Base-by-base conservation (phyloP, 2,329 filamentous ascomycete species). In the Sporothrix pseudoabietina region DNA sequence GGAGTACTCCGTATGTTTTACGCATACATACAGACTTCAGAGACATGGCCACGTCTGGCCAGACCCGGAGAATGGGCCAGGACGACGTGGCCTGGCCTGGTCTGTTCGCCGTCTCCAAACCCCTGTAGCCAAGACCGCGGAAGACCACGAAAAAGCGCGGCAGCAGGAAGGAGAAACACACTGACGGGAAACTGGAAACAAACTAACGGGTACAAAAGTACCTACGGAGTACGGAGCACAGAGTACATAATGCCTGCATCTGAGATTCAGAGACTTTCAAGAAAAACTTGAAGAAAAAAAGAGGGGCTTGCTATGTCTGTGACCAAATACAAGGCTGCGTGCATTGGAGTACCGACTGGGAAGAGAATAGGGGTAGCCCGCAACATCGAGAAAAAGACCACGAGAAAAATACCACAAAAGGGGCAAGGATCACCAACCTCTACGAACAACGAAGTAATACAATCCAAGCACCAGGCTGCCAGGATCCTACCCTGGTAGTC, bases 141-240 rank as follows among this genome's bases (percentile, higher is more conserved):
- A 35, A 35, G 35, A 35, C 35, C 35, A 32, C 41, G 65, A 68
- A 30, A 30, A 49, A 66, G 44, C 44, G 30, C 35, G 65, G 65
- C 44, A 19, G 22, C 10, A 57, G 22, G 22, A 69, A 49, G 8
- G 39, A 49, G 69, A 61, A 71, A 59, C 44, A 63, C 39, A 30
- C n/a, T 30, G 14, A 30, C 30, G 9, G 14, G 59, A 65, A 19
- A 44, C 47, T 26, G 44, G 66, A 69, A 69, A 39, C 66, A 69
- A 52, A 39, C 26, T 69, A 69, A 26, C 6, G 16, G 16, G 65
- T 8, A 54, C 30, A 26, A 41, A 69, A 69, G 66, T 69, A 66
- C 61, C 16, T 35, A 8, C 44, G 19, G 14, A 16, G 12, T 26
- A 26, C 26, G 26, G 26, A 26, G 26, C 2, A 41, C 39, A 41